Base-by-base conservation (phyloP, 2,329 filamentous ascomycete species). In the Pseudocercospora ulei region DNA sequence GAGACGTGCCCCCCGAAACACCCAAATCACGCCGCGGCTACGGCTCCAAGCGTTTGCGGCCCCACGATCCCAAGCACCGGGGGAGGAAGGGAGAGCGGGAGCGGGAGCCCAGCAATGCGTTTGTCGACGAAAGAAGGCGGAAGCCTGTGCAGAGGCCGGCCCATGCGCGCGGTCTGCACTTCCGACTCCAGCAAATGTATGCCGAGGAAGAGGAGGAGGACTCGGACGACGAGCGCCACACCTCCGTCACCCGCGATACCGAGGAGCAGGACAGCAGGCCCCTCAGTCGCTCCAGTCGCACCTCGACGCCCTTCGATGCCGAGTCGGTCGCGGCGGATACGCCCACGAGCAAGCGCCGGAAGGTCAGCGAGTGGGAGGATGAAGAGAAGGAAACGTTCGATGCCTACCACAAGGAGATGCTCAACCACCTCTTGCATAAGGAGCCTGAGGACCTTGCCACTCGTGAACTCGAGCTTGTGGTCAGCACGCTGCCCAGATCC, bases 181-280 rank as follows among this genome's bases (percentile, higher is more conserved):
- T 93, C 62, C 75, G 78, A 20, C 69, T 90, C 46, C 73, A 81
- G 48, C 74, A 79, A 48, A 74, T 81, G 56, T 75, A 80, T 46
- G 82, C 81, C 47, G 79, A 81, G 48, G 80, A 84, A 33, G 81
- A 80, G 23, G 80, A 84, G 30, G 81, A 80, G 22, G 72, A 95
- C 58, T 92, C 85, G 0, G 87, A 94, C 48, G 87, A 70, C 39
- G 68, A 95, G 47, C 73, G 73, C 30, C 65, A 70, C 34, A 80
- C 74, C 20, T 76, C 80, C 7, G 62, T 78, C 33, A 75, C 73
- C 7, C 72, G 79, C 29, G 85, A 87, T 57, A 92, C 83, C 0
- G 87, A 93, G 57, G 87, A 90, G 49, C 77, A 78, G 20, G 87
- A 90, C 44, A 93, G 83, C 47, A 75, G 81, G 26, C 81, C 81